Conservation (phyloP, 2,329 filamentous ascomycete species). For the Byssothecium circinans region DNA sequence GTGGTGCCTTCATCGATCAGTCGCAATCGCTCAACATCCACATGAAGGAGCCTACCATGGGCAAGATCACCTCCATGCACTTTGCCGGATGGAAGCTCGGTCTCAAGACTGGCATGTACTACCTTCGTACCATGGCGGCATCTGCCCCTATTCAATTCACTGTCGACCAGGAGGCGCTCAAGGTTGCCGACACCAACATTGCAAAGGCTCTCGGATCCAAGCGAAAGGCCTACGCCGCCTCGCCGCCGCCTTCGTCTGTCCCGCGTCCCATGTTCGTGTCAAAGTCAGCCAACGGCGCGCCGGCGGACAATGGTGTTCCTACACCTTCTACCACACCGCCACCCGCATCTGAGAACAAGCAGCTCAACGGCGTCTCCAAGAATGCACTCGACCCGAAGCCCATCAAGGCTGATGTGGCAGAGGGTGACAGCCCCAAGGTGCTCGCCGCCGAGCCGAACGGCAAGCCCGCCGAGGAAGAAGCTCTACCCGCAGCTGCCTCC, state of each 20-base stretch:
- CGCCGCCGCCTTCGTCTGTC: constrained; percentile 59
- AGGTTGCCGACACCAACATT: constrained; percentile 79
- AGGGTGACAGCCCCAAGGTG: constrained; percentile 78
- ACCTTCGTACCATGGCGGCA: constrained; percentile 95
- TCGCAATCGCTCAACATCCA: constrained; percentile 99
- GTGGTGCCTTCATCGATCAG: constrained; percentile 98
- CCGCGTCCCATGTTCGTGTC: constrained; percentile 68
- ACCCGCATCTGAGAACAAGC: constrained; percentile 50
- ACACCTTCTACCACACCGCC: constrained; percentile 70
- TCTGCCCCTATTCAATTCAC: constrained; percentile 98
- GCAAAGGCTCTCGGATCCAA: constrained; percentile 65
- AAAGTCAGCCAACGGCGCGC: constrained; percentile 52
- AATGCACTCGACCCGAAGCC: constrained; percentile 62
- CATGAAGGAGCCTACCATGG: constrained; percentile 99
- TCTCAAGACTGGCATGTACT: constrained; percentile 99
- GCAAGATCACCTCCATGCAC: constrained; percentile 99
- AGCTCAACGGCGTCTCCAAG: constrained; percentile 49
- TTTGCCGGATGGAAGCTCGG: constrained; percentile 99
- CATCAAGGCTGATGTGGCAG: constrained; percentile 76
- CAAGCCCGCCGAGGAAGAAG: constrained; percentile 62
- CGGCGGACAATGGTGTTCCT: constrained; percentile 61
- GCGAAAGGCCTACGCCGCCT: constrained; percentile 60
- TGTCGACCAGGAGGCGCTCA: constrained; percentile 93
- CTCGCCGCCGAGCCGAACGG: constrained; percentile 69
- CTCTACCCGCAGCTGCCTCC: constrained; percentile 59